Evolutionary conservation across 495 filamentous ascomycete species (phyloP).

Genomic region (Talaromyces nanjingensis): DNA sequence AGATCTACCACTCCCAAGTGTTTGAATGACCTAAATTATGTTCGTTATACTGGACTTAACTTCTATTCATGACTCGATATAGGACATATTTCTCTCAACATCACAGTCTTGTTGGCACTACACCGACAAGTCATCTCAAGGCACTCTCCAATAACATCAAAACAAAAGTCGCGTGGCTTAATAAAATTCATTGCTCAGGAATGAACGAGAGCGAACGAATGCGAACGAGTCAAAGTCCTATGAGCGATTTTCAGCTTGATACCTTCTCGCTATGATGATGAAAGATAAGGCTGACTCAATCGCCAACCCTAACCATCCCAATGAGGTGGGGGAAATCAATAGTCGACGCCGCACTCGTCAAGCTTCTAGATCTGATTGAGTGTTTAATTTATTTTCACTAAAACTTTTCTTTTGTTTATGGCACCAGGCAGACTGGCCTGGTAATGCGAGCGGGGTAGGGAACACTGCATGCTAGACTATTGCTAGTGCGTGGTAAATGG

Average conservation of each 20-base stretch:
- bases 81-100: not conserved
- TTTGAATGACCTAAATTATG: not conserved
- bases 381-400: not conserved
- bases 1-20: not conserved
- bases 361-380: constrained; percentile 1
- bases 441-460: constrained; percentile 3
- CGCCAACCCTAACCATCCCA: not conserved
- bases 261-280: not conserved
- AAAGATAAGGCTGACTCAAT: not conserved
- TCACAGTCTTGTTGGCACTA: not conserved
- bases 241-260: not conserved
- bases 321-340: not conserved
- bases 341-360: not conserved
- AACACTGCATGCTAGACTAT: not conserved
- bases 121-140: not conserved
- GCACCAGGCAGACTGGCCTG: not conserved
- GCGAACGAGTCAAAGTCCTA: not conserved
- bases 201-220: not conserved
- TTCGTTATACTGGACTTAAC: not conserved
- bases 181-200: not conserved
- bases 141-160: not conserved
- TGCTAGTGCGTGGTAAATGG: not conserved
- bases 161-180: constrained; percentile 2
- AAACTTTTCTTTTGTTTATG: not conserved
- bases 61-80: not conserved